These are phyloP conservation scores for Steccherinum ochraceum DNA, from an alignment of 768 basidiomycete genomes.

Conservation along the genomic window DNA sequence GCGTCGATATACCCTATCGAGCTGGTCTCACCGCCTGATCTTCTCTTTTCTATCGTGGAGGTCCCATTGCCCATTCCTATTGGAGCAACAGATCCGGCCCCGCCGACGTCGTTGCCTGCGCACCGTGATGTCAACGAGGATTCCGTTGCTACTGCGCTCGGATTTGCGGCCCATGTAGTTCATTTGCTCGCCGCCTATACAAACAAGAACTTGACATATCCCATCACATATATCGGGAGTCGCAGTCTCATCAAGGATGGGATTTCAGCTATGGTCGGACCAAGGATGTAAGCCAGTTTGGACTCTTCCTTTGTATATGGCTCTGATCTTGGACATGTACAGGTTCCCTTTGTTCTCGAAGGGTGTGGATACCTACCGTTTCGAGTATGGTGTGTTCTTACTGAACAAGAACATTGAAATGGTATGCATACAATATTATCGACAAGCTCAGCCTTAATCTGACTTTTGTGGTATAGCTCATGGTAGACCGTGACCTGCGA, in stretches of 20 bases:
- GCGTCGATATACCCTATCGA: conserved; percentile 86
- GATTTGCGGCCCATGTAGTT: conserved; percentile 83
- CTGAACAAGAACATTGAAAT: conserved; percentile 97
- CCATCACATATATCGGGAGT: conserved; percentile 86
- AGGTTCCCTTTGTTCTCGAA: conserved; percentile 95
- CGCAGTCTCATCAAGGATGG: conserved; percentile 87
- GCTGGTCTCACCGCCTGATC: conserved; percentile 71
- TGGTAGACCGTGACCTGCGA: conserved; percentile 83
- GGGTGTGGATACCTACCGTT: conserved; percentile 94
- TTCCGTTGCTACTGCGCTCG: conserved; percentile 80
- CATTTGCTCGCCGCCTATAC: conserved; percentile 77
- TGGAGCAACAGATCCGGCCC: conserved; percentile 69
- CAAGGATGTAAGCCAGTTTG: conserved; percentile 79
- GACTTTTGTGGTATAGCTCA: conserved; percentile 49
- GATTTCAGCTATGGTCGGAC: conserved; percentile 93
- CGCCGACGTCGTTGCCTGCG: conserved; percentile 63
- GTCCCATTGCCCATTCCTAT: conserved; percentile 90
- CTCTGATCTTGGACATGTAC: neutral
- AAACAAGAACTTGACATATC: conserved; percentile 75
- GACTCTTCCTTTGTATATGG: conserved; percentile 1
- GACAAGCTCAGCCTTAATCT: conserved; percentile 4
- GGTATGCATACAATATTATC: conserved; percentile 40
- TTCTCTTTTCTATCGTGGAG: conserved; percentile 84
- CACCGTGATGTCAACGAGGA: conserved; percentile 79
- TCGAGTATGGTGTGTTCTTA: conserved; percentile 95